These are phyloP conservation scores for Apostasia ramifera DNA, from an alignment of 106 monocot genomes.

Conservation along the genomic window DNA sequence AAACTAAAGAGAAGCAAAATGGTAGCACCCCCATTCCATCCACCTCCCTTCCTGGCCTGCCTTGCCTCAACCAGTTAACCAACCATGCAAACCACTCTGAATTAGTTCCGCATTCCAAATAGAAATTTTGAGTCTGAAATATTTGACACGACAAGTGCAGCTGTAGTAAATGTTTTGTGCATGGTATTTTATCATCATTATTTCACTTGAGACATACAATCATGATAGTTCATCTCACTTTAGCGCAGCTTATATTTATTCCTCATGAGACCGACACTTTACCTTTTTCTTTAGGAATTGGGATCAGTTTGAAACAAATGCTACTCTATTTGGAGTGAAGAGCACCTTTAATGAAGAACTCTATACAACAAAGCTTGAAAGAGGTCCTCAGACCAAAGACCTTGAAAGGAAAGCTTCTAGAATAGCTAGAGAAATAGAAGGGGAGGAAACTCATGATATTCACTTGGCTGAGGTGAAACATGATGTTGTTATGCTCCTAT, in stretches of 20 bases:
- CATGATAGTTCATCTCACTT: no score
- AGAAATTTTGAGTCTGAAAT: no score
- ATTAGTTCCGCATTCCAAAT: no score
- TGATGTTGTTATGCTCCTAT: conserved; percentile 1
- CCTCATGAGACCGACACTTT: not conserved
- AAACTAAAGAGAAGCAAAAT: no score
- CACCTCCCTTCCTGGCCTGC: no score
- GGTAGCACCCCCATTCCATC: no score
- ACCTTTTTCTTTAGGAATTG: conserved; percentile 50
- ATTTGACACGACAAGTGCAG: no score
- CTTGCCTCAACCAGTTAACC: no score
- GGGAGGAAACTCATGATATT: conserved; percentile 76
- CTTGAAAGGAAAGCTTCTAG: conserved; percentile 68
- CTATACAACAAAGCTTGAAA: conserved; percentile 95
- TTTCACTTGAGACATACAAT: not conserved
- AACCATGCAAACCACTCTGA: no score
- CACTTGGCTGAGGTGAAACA: conserved; percentile 78
- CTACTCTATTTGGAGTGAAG: conserved; percentile 86
- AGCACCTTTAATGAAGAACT: conserved; percentile 96
- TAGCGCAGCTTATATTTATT: no score
- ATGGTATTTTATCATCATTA: not conserved
- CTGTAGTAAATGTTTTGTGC: no score
- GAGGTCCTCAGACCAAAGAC: conserved; percentile 76
- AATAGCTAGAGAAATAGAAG: conserved; percentile 96
- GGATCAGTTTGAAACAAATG: conserved; percentile 95